Base-by-base conservation (phyloP, 1,139 yeast genomes). In the Candida glucosophila region DNA sequence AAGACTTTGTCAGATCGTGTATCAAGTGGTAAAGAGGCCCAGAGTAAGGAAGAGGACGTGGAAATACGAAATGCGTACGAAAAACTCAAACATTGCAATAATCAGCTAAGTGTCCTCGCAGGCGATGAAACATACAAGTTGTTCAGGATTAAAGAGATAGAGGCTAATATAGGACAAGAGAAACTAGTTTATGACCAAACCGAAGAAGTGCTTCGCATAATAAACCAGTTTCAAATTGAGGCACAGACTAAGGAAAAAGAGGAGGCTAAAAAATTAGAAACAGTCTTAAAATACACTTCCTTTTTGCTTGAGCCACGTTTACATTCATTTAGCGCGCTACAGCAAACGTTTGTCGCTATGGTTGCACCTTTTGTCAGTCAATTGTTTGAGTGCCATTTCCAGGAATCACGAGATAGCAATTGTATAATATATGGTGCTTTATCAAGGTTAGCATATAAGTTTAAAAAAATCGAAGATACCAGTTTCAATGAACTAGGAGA, bases 1-100 rank as follows among this genome's bases (percentile, higher is more conserved):
- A 54, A 55, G 30, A 38, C 36, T 17, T 18, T 55, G 3, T 49
- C 52, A 2, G 56, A 52, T 29, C 31, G 16, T 8, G n/a, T 22
- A 9, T 16, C 24, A 14, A 13, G n/a, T 4, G 19, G 17, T 12
- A 22, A 18, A 15, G 14, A 14, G 2, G 27, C 21, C 8, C 14
- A 27, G 13, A 31, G 25, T 13, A 16, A 25, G n/a, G 30, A 35
- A 6, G 30, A 35, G 6, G 30, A 37, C 3, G 26, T 26, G 4
- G 35, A 36, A 19, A 9, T 29, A 5, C 17, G 6, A 4, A 24
- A 28, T n/a, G 37, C 43, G 2, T 31, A 32, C 20, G 30, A 28
- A 3, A 37, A 37, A 20, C 34, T 55, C 14, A 27, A 27, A 2
- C 12, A 22, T 6, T 26, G 48, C 1, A 41, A 38, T 19, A 36